Conservation (phyloP, 768 basidiomycete genomes). For the Wakefieldia striispora region DNA sequence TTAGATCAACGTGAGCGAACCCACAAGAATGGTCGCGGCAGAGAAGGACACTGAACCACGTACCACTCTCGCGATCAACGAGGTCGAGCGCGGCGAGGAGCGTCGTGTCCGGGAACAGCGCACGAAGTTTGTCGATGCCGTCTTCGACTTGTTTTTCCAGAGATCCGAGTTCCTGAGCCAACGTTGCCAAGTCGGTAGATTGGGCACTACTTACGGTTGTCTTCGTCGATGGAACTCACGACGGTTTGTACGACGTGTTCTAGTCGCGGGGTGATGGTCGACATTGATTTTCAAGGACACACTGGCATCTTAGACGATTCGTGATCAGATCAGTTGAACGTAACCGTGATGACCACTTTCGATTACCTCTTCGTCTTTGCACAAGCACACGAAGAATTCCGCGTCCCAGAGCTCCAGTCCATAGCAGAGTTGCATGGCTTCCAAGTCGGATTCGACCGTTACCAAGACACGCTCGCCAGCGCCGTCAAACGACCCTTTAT, state of each 20-base stretch:
- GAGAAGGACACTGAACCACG: conserved; percentile 8
- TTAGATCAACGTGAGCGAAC: background rate
- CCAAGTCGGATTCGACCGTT: conserved; percentile 42
- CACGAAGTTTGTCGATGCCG: conserved; percentile 50
- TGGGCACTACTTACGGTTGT: conserved; percentile 27
- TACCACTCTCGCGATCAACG: conserved; percentile 70
- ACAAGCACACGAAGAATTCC: conserved; percentile 77
- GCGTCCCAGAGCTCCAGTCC: conserved; percentile 79
- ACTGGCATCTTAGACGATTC: too few species aligned
- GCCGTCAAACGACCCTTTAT: conserved; percentile 62
- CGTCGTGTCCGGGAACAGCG: conserved; percentile 60
- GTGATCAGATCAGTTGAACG: background rate
- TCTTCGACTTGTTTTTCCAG: conserved; percentile 43
- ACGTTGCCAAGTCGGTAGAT: background rate
- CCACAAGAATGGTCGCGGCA: background rate
- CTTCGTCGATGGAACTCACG: conserved; percentile 33
- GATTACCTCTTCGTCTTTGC: conserved; percentile 74
- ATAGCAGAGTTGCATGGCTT: conserved; percentile 75
- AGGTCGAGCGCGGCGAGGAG: conserved; percentile 73
- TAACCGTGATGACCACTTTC: conserved; percentile 16
- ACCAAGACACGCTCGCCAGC: conserved; percentile 40
- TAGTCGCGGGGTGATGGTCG: conserved; percentile 16
- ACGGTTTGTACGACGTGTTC: conserved; percentile 30
- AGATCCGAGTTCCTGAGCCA: background rate
- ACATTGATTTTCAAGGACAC: conserved; percentile 16